Conservation (phyloP, 2,329 filamentous ascomycete species). For the Aspergillus pseudoglaucus region DNA sequence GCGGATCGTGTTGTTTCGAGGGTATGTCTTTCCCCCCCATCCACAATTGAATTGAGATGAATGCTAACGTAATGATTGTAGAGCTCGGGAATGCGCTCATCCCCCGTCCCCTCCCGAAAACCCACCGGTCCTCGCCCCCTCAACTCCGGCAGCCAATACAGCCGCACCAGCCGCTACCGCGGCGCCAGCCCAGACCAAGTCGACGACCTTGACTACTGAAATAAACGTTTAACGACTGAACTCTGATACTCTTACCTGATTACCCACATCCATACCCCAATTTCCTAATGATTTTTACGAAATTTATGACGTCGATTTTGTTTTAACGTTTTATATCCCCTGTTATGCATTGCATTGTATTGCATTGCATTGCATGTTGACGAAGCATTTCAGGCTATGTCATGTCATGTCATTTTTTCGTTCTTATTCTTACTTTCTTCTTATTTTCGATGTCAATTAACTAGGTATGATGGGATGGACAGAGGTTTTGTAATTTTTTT, state of each 20-base stretch:
- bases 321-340: no score
- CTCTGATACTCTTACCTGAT: slow-evolving; percentile 3
- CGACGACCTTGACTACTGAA: slow-evolving; percentile 32
- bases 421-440: slow-evolving; percentile 2
- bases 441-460: neutral
- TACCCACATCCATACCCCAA: neutral
- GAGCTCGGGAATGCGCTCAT: slow-evolving; percentile 28
- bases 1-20: slow-evolving; percentile 37
- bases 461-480: slow-evolving; percentile 2
- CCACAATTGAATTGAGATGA: neutral
- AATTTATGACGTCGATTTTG: neutral
- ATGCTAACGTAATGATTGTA: slow-evolving; percentile 9
- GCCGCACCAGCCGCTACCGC: slow-evolving; percentile 27
- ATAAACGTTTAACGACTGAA: slow-evolving; percentile 12
- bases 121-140: slow-evolving; percentile 44
- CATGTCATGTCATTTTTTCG: slow-evolving; percentile 3
- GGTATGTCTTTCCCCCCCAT: slow-evolving; percentile 22
- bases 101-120: slow-evolving; percentile 36
- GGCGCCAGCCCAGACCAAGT: slow-evolving; percentile 36
- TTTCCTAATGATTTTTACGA: neutral
- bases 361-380: slow-evolving; percentile 12
- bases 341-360: no score
- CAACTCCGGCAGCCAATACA: slow-evolving; percentile 30
- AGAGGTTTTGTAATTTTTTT: slow-evolving; percentile 9
- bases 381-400: slow-evolving; percentile 2